phyloP scores from a whole-genome alignment of 2,329 filamentous ascomycete genomes.

The Xylaria sp. region DNA sequence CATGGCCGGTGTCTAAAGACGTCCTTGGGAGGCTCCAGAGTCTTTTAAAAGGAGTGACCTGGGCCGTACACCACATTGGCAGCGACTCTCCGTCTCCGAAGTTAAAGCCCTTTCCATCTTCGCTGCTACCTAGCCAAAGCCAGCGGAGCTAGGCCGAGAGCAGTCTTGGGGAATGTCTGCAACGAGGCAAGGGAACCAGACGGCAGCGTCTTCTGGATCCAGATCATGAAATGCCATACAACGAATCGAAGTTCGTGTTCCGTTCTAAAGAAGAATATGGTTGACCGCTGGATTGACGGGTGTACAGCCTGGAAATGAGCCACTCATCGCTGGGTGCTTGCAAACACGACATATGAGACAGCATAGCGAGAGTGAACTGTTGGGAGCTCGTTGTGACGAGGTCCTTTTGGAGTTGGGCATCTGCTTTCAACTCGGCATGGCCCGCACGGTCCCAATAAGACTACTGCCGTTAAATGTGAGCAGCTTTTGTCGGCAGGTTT shows the following conservation, averaged over 20 bases:
- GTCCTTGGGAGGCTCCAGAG: background rate
- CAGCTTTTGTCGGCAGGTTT: background rate
- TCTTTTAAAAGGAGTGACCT: slow-evolving; percentile 6
- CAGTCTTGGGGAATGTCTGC: slow-evolving; percentile 1
- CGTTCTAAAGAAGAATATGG: slow-evolving; percentile 12
- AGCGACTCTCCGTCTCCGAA: background rate
- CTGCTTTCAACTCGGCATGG: background rate
- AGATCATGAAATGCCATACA: slow-evolving; percentile 4
- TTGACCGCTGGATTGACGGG: slow-evolving; percentile 27
- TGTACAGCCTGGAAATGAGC: slow-evolving; percentile 18
- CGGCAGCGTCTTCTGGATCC: background rate
- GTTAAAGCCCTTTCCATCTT: background rate
- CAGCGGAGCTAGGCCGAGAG: background rate
- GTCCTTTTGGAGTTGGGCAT: slow-evolving; percentile 6
- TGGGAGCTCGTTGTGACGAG: slow-evolving; percentile 4
- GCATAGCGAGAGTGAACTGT: slow-evolving; percentile 16
- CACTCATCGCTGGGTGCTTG: slow-evolving; percentile 18
- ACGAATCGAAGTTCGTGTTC: slow-evolving; percentile 16
- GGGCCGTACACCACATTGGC: slow-evolving; percentile 8
- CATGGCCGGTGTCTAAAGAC: slow-evolving; percentile 22
- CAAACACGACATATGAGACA: slow-evolving; percentile 32
- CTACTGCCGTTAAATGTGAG: background rate
- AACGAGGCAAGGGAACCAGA: background rate
- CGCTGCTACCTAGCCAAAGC: background rate
- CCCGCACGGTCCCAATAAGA: slow-evolving; percentile 13